Evolutionary conservation across 345 rosid species (phyloP), one percentile per base, ranked within the genome.

Genomic region (Corchorus capsularis): DNA sequence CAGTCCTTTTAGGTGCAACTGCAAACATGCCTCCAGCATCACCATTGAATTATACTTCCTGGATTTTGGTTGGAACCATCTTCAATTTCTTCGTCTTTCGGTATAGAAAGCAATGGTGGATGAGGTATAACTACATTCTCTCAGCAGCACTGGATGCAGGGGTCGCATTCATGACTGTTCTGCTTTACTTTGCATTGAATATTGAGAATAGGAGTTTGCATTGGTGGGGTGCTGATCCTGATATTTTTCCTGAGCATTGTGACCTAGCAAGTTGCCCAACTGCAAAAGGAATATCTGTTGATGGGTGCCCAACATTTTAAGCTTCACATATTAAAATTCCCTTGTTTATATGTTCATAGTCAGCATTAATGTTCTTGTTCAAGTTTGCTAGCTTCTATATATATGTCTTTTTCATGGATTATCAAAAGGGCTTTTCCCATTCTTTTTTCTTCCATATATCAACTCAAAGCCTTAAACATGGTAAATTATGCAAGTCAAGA

Each of bases 91-190:
- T 83, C n/a, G 49, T 77, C 39, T 83, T 77, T 63, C 71, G 85
- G 79, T 83, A 79, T 7, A 22, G 83, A 3, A 83, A 79, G 81
- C 67, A n/a, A 2, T 79, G 84, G 89, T 86, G 89, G 87, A 79
- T 78, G 71, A 83, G 82, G 71, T 86, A 83, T 68, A 86, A 86
- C 62, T 86, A 86, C 57, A 79, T 86, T 15, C 71, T 86, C 0
- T 84, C 89, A 4, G 89, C 89, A 0, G 86, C 87, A 2, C 50
- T 86, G 65, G 89, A 86, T 77, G 87, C 89, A 4, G 87, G 89
- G 4, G 75, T 78, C 8, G 87, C 87, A 8, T 84, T 86, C 81
- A 86, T 86, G 87, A 75, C 84, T 0, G 83, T 86, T 65, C 72
- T 82, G 11, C 61, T 84, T 43, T 84, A 82, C 75, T 57, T 86